A percentile compares a stretch with the other conserved stretches of the same genome.
Evolutionary conservation across 2,329 filamentous ascomycete genomes (phyloP).

Genomic region (Penicillium italicum): DNA sequence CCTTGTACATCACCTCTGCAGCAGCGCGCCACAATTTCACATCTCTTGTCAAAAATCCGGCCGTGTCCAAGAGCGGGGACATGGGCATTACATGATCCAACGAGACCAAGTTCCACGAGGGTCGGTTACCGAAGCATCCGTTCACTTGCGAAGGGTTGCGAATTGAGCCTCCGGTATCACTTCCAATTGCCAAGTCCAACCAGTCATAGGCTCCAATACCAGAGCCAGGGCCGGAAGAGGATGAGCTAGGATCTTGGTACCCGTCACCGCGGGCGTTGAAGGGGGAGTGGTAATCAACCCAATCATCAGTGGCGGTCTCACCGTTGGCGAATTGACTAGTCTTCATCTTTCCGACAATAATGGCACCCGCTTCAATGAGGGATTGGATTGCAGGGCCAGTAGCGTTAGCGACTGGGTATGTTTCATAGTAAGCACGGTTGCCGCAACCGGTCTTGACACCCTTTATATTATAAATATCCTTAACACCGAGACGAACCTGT

Average conservation of each 20-base stretch:
- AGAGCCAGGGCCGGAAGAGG: slow-evolving; percentile 25
- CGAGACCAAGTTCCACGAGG: slow-evolving; percentile 41
- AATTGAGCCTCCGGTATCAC: slow-evolving; percentile 42
- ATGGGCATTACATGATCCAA: slow-evolving; percentile 51
- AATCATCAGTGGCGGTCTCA: slow-evolving; percentile 26
- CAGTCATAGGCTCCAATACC: slow-evolving; percentile 37
- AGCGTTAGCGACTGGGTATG: slow-evolving; percentile 47
- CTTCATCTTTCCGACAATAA: slow-evolving; percentile 38
- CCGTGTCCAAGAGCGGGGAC: slow-evolving; percentile 43
- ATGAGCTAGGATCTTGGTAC: slow-evolving; percentile 31
- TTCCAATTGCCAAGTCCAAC: slow-evolving; percentile 50
- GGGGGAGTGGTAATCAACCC: slow-evolving; percentile 38
- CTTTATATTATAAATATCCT: slow-evolving; percentile 59
- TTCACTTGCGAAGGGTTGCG: slow-evolving; percentile 49
- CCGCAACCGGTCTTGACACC: slow-evolving; percentile 57
- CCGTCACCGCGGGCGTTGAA: slow-evolving; percentile 41
- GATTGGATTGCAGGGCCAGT: slow-evolving; percentile 52
- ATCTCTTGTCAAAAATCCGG: slow-evolving; percentile 40
- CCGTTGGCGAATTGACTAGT: slow-evolving; percentile 35
- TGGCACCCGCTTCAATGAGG: slow-evolving; percentile 58
- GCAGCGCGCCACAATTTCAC: slow-evolving; percentile 31
- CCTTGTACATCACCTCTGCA: slow-evolving; percentile 44
- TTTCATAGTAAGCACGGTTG: slow-evolving; percentile 56
- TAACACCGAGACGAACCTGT: slow-evolving; percentile 49
- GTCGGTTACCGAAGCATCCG: slow-evolving; percentile 51